Evolutionary conservation across 1,284 basidiomycete genomes (phyloP), one percentile per base, ranked within the genome.

Genomic region (Tylopilus sp.): DNA sequence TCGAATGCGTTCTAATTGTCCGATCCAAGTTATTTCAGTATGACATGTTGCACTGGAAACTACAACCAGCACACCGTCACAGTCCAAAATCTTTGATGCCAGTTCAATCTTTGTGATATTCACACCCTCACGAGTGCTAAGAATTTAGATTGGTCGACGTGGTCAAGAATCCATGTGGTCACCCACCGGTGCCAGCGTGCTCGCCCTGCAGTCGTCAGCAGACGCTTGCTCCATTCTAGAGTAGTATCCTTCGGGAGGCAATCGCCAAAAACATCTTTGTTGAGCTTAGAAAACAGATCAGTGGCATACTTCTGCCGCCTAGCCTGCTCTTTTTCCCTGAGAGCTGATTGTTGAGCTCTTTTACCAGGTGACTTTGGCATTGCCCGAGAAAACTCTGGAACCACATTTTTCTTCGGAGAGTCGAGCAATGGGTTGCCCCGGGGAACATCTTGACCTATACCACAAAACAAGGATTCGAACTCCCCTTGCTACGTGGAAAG

Each of bases 271-370:
- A 98, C 80, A 66, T 76, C 64, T 64, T 77, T 55, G 76, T 99
- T 78, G 69, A 99, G 74, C 76, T 94, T 83, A 55, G 81, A 59
- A 74, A 98, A 84, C 70, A 98, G 74, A n/a, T 77, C 58, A 26
- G 74, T 66, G 1, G 85, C 82, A 62, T 87, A 88, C 5, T 63
- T 64, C 35, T 74, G 74, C 21, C 76, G 72, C 25, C 70, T 70
- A 23, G 67, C 68, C 41, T 74, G 73, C 43, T 81, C 76, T 6
- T 71, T 74, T 18, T 66, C 69, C 21, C 62, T 68, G 30, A 67
- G 60, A 0, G 70, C 72, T 13, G 70, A 65, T 34, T 58, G 56
- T 2, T 72, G 68, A 6, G 65, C 61, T 30, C 57, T 65, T 51
- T 63, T 69, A 28, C 51, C 60, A 4, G 65, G 54, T 5, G 57